phyloP scores from a whole-genome alignment of 2,329 filamentous ascomycete species.

The Talaromyces sp. region DNA sequence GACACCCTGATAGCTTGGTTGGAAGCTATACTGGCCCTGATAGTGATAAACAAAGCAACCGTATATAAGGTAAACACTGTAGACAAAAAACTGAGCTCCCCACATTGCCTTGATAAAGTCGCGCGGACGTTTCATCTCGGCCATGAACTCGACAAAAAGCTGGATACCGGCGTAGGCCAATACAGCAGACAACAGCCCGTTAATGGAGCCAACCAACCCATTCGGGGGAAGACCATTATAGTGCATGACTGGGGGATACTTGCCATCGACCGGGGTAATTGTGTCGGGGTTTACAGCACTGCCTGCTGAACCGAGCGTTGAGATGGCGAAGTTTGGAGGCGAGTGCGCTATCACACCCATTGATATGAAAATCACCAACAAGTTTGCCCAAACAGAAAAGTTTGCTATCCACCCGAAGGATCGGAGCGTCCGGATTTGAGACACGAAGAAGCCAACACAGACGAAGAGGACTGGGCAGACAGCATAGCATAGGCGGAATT shows the following conservation, averaged over 20 bases:
- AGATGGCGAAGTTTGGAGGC: conserved; percentile 43
- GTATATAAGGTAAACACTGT: conserved; percentile 43
- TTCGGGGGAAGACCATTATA: conserved; percentile 40
- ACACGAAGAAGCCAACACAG: conserved; percentile 47
- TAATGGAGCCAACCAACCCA: conserved; percentile 41
- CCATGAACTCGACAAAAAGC: conserved; percentile 54
- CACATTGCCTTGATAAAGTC: conserved; percentile 47
- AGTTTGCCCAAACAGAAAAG: conserved; percentile 51
- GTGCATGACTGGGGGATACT: conserved; percentile 30
- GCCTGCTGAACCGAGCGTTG: conserved; percentile 22
- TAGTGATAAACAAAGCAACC: conserved; percentile 44
- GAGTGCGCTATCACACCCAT: conserved; percentile 50
- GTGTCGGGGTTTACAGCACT: conserved; percentile 17
- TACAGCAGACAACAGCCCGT: conserved; percentile 51
- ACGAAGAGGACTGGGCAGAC: conserved; percentile 49
- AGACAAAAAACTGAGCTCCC: conserved; percentile 45
- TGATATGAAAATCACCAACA: conserved; percentile 51
- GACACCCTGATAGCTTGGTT: conserved; percentile 13
- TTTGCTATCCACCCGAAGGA: conserved; percentile 53
- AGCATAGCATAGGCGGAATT: conserved; percentile 48
- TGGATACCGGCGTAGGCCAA: conserved; percentile 56
- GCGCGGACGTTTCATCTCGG: conserved; percentile 46
- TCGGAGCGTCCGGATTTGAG: conserved; percentile 53
- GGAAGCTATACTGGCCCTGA: conserved; percentile 39
- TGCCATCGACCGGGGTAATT: conserved; percentile 23